Percentiles rank a stretch among this genome's conserved stretches.
Evolutionary conservation across 208 protist genomes (phyloP).

Genomic region (Entamoeba nuttalli): DNA sequence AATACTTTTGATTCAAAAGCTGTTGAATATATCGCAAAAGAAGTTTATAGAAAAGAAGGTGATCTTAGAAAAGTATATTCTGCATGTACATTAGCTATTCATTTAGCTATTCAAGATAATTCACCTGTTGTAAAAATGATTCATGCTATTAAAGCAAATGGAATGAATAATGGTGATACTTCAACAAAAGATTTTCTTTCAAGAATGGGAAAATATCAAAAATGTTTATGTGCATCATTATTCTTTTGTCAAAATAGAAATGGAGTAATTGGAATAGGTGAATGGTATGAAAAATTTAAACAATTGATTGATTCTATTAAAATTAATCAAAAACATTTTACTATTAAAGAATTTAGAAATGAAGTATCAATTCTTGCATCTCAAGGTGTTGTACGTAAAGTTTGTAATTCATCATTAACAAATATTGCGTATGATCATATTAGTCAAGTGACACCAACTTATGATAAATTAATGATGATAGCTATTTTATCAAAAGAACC

Average conservation of each 20-base stretch:
- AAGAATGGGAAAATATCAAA: neutral
- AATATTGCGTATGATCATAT: too few relatives aligned
- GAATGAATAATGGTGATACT: neutral
- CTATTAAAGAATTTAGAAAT: neutral
- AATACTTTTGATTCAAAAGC: neutral
- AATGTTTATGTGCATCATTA: neutral
- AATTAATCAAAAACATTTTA: neutral
- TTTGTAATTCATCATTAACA: neutral
- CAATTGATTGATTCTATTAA: neutral
- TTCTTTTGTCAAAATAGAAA: neutral
- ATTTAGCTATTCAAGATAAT: neutral
- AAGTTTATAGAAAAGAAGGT: neutral
- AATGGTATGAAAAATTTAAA: neutral
- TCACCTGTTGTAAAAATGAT: neutral
- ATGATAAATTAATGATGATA: neutral
- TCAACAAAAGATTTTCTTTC: neutral
- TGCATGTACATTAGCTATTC: neutral
- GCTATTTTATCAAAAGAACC: neutral
- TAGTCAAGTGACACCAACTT: neutral
- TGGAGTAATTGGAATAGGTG: neutral
- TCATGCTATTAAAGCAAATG: neutral
- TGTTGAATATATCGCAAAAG: neutral
- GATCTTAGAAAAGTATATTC: neutral
- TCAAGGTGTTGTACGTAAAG: neutral
- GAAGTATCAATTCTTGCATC: neutral